Base-by-base conservation (phyloP, 306 rosid species). In the Psophocarpus tetragonolobus region DNA sequence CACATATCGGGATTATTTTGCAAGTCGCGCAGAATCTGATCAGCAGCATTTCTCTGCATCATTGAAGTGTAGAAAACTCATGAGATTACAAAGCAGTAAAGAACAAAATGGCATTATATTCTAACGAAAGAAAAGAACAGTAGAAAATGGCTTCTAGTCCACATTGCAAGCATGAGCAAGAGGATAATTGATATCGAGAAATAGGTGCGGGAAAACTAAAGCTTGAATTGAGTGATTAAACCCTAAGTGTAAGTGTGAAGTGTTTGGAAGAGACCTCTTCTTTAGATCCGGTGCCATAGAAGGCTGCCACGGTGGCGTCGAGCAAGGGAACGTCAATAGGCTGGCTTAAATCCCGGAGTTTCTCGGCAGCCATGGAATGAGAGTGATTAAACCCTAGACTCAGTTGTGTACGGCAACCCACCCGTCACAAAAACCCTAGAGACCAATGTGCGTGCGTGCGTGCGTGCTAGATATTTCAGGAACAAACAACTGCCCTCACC, bases 261-360 rank as follows among this genome's bases (percentile, higher is more conserved):
- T 8, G 17, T 44, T 35, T 0, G 61, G 1, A 65, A 68, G 4
- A 23, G n/a, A 10, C 99, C 97, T 96, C 97, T 81, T 87, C 93
- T 82, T 92, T 96, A 92, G 99, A 96, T 96, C 98, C 99, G 76
- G 99, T 96, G 84, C 99, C 99, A 73, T 96, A 96, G 87, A 96
- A 96, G 84, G 99, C 99, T 10, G 96, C 85, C 27, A 96, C 99
- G 75, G 99, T 96, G 62, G 99, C 98, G 73, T 96, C 99, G 60
- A 96, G 99, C 58, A 91, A 61, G 1, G 85, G 78, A 9, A 96
- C 99, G 56, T 96, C 98, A 71, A 96, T 91, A 58, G 98, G 99
- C 45, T 91, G 94, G 67, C 90, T 85, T 90, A 96, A 92, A 87
- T 96, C 98, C 71, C 98, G 72, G 17, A 96, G 98, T 84, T 90